phyloP scores from a whole-genome alignment of 768 basidiomycete species.

The Agaricus bisporus region DNA sequence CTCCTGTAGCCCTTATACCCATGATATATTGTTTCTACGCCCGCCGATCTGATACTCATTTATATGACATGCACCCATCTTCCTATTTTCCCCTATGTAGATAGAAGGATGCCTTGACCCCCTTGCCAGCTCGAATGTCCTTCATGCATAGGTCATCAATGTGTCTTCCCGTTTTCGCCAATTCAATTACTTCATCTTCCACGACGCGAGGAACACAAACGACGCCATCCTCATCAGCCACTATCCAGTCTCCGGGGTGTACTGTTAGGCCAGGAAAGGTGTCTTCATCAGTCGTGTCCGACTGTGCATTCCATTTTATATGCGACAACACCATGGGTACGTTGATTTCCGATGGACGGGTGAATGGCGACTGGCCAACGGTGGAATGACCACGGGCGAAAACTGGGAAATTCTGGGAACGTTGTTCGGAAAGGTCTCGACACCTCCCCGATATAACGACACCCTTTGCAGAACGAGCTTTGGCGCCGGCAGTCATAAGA shows the following conservation, averaged over 20 bases:
- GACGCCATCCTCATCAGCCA: slow-evolving; percentile 89
- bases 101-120: slow-evolving; percentile 75
- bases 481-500: slow-evolving; percentile 83
- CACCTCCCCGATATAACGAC: slow-evolving; percentile 83
- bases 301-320: slow-evolving; percentile 18
- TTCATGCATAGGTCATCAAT: slow-evolving; percentile 67
- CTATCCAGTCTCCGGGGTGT: slow-evolving; percentile 71
- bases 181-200: slow-evolving; percentile 46
- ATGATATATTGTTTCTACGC: background rate
- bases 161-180: slow-evolving; percentile 52
- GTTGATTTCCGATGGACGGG: slow-evolving; percentile 72
- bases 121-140: slow-evolving; percentile 71
- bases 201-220: slow-evolving; percentile 65
- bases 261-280: slow-evolving; percentile 51
- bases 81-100: slow-evolving; percentile 53
- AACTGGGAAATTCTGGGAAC: slow-evolving; percentile 64
- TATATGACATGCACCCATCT: background rate
- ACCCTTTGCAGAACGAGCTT: slow-evolving; percentile 60
- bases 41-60: background rate
- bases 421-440: slow-evolving; percentile 79
- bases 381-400: slow-evolving; percentile 81
- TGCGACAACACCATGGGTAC: slow-evolving; percentile 41
- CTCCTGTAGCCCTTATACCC: background rate
- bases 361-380: slow-evolving; percentile 80
- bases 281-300: slow-evolving; percentile 14